Base-by-base conservation (phyloP, 441 rosid species). In the Eutrema salsugineum region DNA sequence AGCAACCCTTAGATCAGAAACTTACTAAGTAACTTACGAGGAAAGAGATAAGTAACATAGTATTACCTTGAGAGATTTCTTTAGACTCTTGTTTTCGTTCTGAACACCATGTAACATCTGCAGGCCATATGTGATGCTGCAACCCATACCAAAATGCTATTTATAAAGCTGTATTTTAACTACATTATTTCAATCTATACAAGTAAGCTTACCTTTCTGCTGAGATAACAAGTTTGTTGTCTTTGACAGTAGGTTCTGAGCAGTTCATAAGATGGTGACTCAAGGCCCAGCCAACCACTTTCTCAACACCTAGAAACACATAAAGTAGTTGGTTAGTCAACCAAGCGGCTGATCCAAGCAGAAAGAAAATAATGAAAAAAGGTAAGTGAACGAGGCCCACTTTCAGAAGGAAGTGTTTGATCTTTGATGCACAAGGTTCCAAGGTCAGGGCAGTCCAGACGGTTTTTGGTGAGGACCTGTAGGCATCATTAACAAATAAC, bases 221-320 rank as follows among this genome's bases (percentile, higher is more conserved):
- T 6, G 96, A 86, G 62, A 96, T 79, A 71, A 82, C 71, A 40
- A 93, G 91, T 77, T 87, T 88, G 71, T 81, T 79, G 78, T 91
- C 97, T 83, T 82, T 81, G 15, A 78, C 62, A n/a, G 72, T 70
- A 69, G 84, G 82, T 79, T 90, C 91, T 20, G 87, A 70, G 65
- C 83, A 78, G 74, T 87, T 84, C 98, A 90, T 91, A 49, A 87
- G 87, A 70, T 90, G 96, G 79, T 90, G 86, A 75, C 97, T 83
- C 38, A 88, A 63, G 43, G 97, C 94, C 98, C 97, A 96, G 58
- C 99, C 99, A 17, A 90, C 93, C 66, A 89, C 82, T 85, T 90
- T 96, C 81, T 96, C 99, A 69, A 85, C 99, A 70, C 92, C 99
- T 96, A 66, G 40, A 30, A 54, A 48, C 49, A 55, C 9, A 57